Evolutionary conservation across 2,329 filamentous ascomycete species (phyloP), one percentile per base, ranked within the genome.

Genomic region (Cordyceps pruinosa): DNA sequence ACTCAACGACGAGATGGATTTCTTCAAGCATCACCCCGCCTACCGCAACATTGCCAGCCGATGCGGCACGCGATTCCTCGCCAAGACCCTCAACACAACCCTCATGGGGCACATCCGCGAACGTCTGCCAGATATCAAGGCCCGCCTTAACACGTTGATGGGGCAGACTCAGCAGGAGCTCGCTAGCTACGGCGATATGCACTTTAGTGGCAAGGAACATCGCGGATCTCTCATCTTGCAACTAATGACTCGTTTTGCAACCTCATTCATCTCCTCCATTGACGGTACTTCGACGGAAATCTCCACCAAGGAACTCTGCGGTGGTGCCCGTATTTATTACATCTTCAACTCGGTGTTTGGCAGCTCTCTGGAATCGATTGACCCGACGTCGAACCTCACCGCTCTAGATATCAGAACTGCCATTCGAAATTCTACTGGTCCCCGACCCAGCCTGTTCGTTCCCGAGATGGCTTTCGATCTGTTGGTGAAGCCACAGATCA

Each of bases 321-420:
- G 92, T 68, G 92, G 92, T 69, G 92, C 92, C 47, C 85, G 93
- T 59, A 97, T 97, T 68, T 97, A 97, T 76, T 97, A 97, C 75
- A 97, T 97, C 64, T 97, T 97, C 81, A 97, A 97, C 75, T 96
- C 92, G 5, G 93, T 97, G 44, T 99, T 97, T 72, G 94, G 94
- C 59, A 97, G 93, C 73, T 95, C 93, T 21, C 79, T 99, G 51
- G 94, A 99, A 71, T 89, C 91, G 23, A 96, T 99, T 64, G 93
- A 99, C 66, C 94, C 94, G 5, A 99, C 93, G 2, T 90, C 88
- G 48, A 99, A 99, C 68, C 85, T 99, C 59, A 94, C 94, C 7
- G 89, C 93, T 15, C 84, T 93, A 49, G 94, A 99, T 69, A 99
- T 99, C 63, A 84, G 94, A 69, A 99, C 94, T 13, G 94, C 94